Evolutionary conservation across 2,329 filamentous ascomycete genomes (phyloP).

Genomic region (Monosporascus sp.): DNA sequence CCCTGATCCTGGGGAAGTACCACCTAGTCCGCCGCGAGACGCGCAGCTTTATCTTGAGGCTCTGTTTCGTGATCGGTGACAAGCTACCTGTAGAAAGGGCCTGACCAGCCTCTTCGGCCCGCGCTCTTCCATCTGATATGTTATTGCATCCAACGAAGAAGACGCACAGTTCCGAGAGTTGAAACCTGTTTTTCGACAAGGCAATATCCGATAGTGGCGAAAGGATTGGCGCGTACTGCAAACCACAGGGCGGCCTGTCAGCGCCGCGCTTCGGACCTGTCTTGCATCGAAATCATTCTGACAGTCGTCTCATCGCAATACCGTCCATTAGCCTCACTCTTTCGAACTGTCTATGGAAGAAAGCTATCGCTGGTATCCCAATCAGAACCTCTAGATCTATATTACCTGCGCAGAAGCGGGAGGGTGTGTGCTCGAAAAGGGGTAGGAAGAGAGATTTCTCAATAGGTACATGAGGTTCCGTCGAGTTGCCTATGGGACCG

Average conservation of each 20-base stretch:
- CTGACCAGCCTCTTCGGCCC: neutral
- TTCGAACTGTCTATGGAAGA: neutral
- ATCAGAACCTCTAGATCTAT: neutral
- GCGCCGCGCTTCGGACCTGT: neutral
- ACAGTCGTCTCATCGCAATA: neutral
- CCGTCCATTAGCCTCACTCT: no score
- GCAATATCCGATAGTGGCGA: neutral
- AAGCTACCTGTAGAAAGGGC: neutral
- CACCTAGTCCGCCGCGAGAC: neutral
- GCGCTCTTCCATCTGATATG: neutral
- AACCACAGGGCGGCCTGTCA: neutral
- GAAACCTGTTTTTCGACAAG: neutral
- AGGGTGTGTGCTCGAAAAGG: neutral
- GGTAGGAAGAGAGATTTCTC: neutral
- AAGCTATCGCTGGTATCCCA: neutral
- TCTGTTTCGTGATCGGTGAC: neutral
- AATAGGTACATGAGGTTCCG: neutral
- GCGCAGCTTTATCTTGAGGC: neutral
- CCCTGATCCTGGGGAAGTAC: neutral
- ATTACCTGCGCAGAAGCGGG: neutral
- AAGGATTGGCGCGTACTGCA: neutral
- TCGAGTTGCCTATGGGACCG: neutral
- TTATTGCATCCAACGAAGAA: neutral
- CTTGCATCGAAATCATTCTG: neutral
- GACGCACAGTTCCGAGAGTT: neutral